Evolutionary conservation across 2,329 filamentous ascomycete species (phyloP).

Genomic region (Sclerotinia minor): DNA sequence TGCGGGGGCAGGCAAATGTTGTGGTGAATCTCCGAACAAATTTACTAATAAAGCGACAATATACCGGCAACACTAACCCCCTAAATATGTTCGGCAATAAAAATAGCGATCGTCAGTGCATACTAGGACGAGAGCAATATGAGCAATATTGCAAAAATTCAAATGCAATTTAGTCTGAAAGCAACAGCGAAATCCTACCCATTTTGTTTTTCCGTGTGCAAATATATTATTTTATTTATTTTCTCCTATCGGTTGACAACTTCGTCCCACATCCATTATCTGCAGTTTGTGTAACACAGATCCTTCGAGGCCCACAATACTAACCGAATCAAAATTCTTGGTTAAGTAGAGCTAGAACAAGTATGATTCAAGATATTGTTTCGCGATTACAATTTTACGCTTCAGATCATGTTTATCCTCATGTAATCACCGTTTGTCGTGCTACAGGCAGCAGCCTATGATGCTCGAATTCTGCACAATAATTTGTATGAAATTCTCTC

Average conservation of each 20-base stretch:
- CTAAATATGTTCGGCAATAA: conserved; percentile 3
- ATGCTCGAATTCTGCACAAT: background rate
- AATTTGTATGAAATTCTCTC: background rate
- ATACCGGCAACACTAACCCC: background rate
- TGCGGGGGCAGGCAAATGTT: background rate
- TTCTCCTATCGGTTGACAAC: too few relatives aligned
- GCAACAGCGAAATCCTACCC: too few relatives aligned
- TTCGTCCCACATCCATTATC: background rate
- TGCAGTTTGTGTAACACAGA: background rate
- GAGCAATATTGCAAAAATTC: background rate
- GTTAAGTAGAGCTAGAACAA: background rate
- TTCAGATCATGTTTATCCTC: background rate
- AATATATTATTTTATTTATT: too few relatives aligned
- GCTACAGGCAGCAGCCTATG: background rate
- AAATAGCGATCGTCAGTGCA: background rate
- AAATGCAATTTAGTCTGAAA: too few relatives aligned
- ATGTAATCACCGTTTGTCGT: background rate
- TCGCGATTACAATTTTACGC: background rate
- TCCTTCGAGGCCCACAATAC: background rate
- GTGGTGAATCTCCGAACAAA: conserved; percentile 2
- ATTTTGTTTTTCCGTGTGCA: too few relatives aligned
- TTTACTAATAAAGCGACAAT: too few relatives aligned
- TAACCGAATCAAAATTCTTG: background rate
- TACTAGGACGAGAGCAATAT: too few relatives aligned
- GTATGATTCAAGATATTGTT: background rate